These are phyloP conservation scores for Musa balbisiana DNA, from an alignment of 202 grass and related monocot species.

Conservation along the genomic window DNA sequence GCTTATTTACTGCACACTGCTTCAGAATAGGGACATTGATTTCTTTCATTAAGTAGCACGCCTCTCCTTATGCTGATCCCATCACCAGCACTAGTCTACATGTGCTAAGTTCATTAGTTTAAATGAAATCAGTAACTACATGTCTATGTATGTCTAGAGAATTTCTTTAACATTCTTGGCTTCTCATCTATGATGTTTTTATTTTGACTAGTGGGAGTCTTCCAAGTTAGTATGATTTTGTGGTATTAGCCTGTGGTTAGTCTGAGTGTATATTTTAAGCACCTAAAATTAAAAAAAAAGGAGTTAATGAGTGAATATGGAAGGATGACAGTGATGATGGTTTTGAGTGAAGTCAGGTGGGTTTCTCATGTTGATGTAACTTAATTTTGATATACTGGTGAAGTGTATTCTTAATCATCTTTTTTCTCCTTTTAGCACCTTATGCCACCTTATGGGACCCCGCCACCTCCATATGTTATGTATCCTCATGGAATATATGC, in stretches of 20 bases:
- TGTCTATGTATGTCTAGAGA: background rate
- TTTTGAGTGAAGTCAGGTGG: background rate
- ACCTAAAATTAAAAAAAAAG: background rate
- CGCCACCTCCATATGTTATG: conserved; percentile 39
- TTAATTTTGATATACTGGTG: background rate
- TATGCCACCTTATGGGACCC: conserved; percentile 47
- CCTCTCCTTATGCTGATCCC: too few species aligned
- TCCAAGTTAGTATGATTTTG: too few species aligned
- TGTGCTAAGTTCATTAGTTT: background rate
- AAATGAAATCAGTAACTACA: background rate
- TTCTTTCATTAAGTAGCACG: background rate
- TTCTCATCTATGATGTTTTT: background rate
- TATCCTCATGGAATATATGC: conserved; percentile 47
- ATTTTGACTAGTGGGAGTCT: background rate
- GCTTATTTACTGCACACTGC: background rate
- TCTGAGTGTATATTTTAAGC: background rate
- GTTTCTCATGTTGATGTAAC: background rate
- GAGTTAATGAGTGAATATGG: background rate
- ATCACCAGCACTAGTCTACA: too few species aligned
- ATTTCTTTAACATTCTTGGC: background rate
- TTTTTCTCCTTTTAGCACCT: conserved; percentile 30
- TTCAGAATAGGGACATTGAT: background rate
- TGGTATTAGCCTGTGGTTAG: background rate
- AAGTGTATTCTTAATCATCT: background rate
- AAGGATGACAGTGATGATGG: background rate